Evolutionary conservation across 192 early-diverging fungal species (phyloP).

Genomic region (Coemansia sp.): DNA sequence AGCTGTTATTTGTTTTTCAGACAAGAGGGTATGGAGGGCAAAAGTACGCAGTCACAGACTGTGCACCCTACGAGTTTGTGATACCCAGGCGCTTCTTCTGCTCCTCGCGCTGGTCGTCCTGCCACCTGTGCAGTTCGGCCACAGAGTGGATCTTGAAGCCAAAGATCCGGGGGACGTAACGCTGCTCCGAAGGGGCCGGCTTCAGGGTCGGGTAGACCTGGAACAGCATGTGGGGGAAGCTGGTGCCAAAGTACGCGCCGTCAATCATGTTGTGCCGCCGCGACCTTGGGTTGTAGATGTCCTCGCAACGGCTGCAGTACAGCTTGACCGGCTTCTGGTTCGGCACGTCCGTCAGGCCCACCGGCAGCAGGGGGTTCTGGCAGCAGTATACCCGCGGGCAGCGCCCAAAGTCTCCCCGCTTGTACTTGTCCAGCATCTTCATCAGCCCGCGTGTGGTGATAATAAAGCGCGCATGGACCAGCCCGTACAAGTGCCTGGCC

Average conservation of each 20-base stretch:
- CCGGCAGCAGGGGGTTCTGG: conserved; percentile 82
- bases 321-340: conserved; percentile 83
- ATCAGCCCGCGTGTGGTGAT: conserved; percentile 84
- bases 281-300: conserved; percentile 91
- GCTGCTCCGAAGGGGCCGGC: conserved; percentile 69
- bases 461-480: conserved; percentile 97
- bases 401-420: conserved; percentile 89
- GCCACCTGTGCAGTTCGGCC: conserved; percentile 84
- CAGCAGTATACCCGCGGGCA: conserved; percentile 93
- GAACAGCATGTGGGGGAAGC: conserved; percentile 93
- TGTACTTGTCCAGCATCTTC: conserved; percentile 96
- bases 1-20: too few species aligned
- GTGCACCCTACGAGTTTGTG: too few species aligned
- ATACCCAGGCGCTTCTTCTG: conserved; percentile 47
- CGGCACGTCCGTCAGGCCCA: conserved; percentile 83
- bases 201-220: conserved; percentile 81
- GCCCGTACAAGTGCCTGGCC: conserved; percentile 89
- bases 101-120: conserved; percentile 78
- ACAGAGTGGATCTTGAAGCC: conserved; percentile 90
- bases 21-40: too few species aligned
- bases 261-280: conserved; percentile 80
- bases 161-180: conserved; percentile 91
- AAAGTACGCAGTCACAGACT: too few species aligned
- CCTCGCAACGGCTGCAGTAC: conserved; percentile 94
- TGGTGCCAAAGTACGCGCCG: conserved; percentile 95